Evolutionary conservation across 1,284 basidiomycete species (phyloP).

Genomic region (Malassezia globosa): DNA sequence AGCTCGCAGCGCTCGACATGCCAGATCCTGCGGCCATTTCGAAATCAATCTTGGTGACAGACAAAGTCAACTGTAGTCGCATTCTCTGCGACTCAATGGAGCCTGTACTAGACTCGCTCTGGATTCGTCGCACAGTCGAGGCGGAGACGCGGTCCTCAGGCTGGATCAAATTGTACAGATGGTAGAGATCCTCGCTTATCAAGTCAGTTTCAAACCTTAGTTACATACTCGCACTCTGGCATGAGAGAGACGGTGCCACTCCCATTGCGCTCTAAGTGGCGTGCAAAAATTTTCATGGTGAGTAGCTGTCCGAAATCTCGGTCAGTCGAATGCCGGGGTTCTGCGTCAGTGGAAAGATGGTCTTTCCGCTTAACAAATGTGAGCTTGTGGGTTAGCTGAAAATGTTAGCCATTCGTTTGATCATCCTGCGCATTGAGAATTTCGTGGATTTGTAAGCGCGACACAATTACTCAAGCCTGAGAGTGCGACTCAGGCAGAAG

Average conservation of each 20-base stretch:
- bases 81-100: constrained; percentile 85
- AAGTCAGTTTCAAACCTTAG: not conserved
- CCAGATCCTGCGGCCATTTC: constrained; percentile 21
- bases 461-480: no score
- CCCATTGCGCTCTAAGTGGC: constrained; percentile 43
- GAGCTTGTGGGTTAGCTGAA: no score
- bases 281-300: constrained; percentile 39
- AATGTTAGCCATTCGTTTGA: no score
- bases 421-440: no score
- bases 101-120: constrained; percentile 71
- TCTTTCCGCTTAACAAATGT: no score
- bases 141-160: constrained; percentile 72
- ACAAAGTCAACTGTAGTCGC: constrained; percentile 69
- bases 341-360: no score
- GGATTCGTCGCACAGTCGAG: constrained; percentile 66
- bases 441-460: no score
- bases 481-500: no score
- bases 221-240: constrained; percentile 43
- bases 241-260: constrained; percentile 38
- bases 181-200: constrained; percentile 92
- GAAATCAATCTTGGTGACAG: constrained; percentile 57
- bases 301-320: no score
- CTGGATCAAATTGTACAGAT: constrained; percentile 88
- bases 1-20: constrained; percentile 3
- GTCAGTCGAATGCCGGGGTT: no score